Evolutionary conservation across 2,329 filamentous ascomycete species (phyloP), one percentile per base, ranked within the genome.

Genomic region (Neofusicoccum ribis): DNA sequence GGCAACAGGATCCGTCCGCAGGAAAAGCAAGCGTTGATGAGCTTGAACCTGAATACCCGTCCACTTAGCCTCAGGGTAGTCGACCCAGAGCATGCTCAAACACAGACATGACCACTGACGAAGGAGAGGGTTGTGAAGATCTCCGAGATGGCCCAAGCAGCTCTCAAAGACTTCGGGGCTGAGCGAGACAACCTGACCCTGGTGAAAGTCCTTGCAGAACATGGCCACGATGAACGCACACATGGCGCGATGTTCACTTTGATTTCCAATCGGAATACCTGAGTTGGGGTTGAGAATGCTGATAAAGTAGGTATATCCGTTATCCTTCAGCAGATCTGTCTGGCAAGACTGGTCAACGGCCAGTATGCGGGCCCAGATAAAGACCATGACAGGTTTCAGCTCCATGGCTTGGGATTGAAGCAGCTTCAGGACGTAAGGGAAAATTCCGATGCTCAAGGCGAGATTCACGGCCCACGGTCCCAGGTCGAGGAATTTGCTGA

Each of bases 391-490:
- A 0, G 95, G 94, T 74, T 98, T 98, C 67, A 99, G 81, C 77
- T 99, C 95, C 52, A 92, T 87, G 0, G 95, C 95, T 52, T 96
- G 94, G 4, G 95, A 98, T 76, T 99, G 95, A 17, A 99, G 82
- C 31, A 99, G 83, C 79, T 99, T 99, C 39, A 99, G 82, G n/a
- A 99, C 95, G 74, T 99, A 99, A 0, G 95, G 95, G 77, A 99
- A 99, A 68, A 99, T 99, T 27, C 95, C 95, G 67, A 99, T 99
- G 77, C 93, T 97, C 15, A 99, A 84, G 15, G 95, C 95, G 46
- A 99, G 87, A 76, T 98, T 95, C n/a, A 99, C 95, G 36, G 95
- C 96, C 95, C 95, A 99, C 0, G 95, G 95, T 0, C 95, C 95
- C 44, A 98, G 86, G 72, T 99, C 95, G 20, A 99, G 83, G 77